Base-by-base conservation (phyloP, 192 early-diverging fungal genomes). In the Allomyces macrogynus region DNA sequence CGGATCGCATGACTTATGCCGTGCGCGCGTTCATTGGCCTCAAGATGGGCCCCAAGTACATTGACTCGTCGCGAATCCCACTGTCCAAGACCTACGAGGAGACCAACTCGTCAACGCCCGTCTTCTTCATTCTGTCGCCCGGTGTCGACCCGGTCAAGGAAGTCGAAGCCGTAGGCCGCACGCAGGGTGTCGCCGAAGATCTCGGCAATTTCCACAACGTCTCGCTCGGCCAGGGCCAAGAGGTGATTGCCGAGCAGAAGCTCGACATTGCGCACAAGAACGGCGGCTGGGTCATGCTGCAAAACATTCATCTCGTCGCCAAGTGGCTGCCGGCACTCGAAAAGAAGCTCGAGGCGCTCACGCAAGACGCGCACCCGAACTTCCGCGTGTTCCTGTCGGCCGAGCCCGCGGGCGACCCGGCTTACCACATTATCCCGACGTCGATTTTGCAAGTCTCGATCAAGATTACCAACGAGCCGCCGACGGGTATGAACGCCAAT, bases 321-420 rank as follows among this genome's bases (percentile, higher is more conserved):
- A 72, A 81, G 4, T 99, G 97, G 97, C 80, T 99, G 9, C 81
- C 84, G 49, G 86, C 90, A 70, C 81, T 99, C 5, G 95, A 99
- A 76, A 99, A 99, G 83, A 81, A 85, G 67, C 75, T 97, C 65
- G 88, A 93, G 49, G 49, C 49, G 49, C 49, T 57, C 16, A 57
- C 20, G 49, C 49, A 57, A 10, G 49, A 57, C 67, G 76, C 93
- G 1, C 80, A 92, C 73, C 77, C 72, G 20, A 80, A 77, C 43
- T 98, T 98, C 84, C 81, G 94, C 57, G 75, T 99, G 62, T 99
- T 97, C 78, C 76, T 99, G 68, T 97, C 97, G 3, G 92, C 89
- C 84, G 97, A 99, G 75, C 93, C 90, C 49, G 49, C 49, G 12
- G 49, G 49, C 49, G 49, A 57, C 49, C 49, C 49, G 12, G 49